Base-by-base conservation (phyloP, 306 rosid species). In the Castanopsis chinensis region DNA sequence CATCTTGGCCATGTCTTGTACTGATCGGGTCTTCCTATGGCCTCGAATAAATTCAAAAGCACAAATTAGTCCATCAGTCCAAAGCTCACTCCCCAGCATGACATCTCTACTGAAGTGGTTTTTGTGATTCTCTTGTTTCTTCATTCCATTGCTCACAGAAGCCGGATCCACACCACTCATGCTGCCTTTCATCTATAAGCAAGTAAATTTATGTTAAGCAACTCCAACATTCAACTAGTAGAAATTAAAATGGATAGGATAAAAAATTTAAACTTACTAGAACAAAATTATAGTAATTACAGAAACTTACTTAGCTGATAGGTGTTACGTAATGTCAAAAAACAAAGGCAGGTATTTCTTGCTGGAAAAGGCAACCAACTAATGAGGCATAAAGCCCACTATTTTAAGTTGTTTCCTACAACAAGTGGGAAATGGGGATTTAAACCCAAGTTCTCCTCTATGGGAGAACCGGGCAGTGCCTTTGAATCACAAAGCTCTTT, bases 31-130 rank as follows among this genome's bases (percentile, higher is more conserved):
- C 60, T 85, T 86, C 73, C 41, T 54, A 57, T 85, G 41, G 3
- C 83, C 65, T 1, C 56, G 81, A 80, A 87, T 63, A 37, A 86
- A 83, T 61, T 91, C 92, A 60, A 91, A 89, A 17, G 96, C 96
- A 84, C 89, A 89, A 69, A 87, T 87, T 61, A 87, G 88, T 65
- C 96, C 92, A 59, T 87, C 78, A 53, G 82, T 87, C 96, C 93
- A 91, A 75, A 86, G 85, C 76, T 75, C 91, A 53, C 72, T 75
- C 0, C 20, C 68, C 10, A 49, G 83, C 69, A 60, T 73, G 61
- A 21, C 78, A 73, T 76, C 83, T 61, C 28, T 70, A 33, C 43
- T 71, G 18, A 75, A 58, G 41, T 18, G 56, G 64, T 12, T 43
- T 81, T 41, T 81, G 8, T 67, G 79, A 56, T 75, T 76, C 78